A percentile compares a stretch with the other conserved stretches of the same genome.
phyloP scores from a whole-genome alignment of 2,329 filamentous ascomycete genomes.

The Fusarium udum region DNA sequence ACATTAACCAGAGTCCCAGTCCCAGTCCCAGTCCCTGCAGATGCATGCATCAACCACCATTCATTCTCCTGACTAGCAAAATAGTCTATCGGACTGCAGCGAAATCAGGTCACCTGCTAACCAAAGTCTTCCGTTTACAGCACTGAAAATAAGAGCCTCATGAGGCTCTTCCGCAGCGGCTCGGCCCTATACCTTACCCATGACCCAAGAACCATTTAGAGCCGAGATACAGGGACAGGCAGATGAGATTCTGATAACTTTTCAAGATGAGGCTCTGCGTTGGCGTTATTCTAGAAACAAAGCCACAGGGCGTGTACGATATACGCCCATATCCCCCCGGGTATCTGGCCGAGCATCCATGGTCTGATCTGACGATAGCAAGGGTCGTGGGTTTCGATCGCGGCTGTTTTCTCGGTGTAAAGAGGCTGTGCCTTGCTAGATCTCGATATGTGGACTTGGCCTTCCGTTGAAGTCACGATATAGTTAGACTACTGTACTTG shows the following conservation, averaged over 20 bases:
- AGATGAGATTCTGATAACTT: neutral
- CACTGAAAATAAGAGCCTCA: neutral
- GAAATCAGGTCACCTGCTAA: neutral
- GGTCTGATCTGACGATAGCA: slow-evolving; percentile 30
- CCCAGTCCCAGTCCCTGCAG: neutral
- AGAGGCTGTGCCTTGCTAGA: neutral
- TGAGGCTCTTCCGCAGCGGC: slow-evolving; percentile 10
- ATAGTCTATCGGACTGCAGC: neutral
- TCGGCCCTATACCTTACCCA: slow-evolving; percentile 14
- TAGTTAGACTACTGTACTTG: neutral
- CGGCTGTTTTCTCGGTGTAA: slow-evolving; percentile 31
- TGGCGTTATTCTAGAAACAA: neutral
- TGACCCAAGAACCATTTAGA: neutral
- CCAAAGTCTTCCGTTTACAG: neutral
- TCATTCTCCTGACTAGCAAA: neutral
- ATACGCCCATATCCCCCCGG: slow-evolving; percentile 11
- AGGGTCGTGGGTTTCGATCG: neutral
- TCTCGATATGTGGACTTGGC: slow-evolving; percentile 26
- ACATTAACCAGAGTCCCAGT: neutral
- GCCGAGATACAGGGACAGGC: slow-evolving; percentile 7
- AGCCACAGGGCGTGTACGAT: neutral
- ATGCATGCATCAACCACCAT: neutral
- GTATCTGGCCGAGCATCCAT: slow-evolving; percentile 30
- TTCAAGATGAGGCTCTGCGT: slow-evolving; percentile 9
- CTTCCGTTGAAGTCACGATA: slow-evolving; percentile 13